These are phyloP conservation scores for Tephrocybe sp. DNA, from an alignment of 768 basidiomycete species.

Conservation along the genomic window DNA sequence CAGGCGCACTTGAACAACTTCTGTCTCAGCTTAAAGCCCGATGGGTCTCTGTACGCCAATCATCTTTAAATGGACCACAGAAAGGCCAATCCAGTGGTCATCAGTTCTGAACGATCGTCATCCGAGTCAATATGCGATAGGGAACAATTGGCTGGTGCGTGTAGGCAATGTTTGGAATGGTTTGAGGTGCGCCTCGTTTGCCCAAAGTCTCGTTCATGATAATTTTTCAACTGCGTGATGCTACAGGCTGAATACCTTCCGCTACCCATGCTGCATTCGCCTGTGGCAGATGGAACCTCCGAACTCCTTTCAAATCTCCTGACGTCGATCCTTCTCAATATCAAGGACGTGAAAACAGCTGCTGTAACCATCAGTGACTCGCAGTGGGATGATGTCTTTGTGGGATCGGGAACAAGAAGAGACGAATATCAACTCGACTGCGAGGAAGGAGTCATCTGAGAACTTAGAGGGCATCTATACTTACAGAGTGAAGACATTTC, in stretches of 20 bases:
- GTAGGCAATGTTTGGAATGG: conserved; percentile 86
- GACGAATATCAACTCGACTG: conserved; percentile 16
- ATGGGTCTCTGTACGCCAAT: conserved; percentile 71
- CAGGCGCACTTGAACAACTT: conserved; percentile 74
- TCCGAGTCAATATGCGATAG: conserved; percentile 75
- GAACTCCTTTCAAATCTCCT: conserved; percentile 75
- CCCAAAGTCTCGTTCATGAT: background rate
- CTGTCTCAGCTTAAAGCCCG: conserved; percentile 71
- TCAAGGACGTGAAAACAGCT: conserved; percentile 70
- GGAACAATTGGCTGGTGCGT: conserved; percentile 80
- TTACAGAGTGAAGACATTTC: conserved; percentile 54
- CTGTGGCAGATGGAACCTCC: conserved; percentile 65
- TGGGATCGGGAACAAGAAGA: conserved; percentile 74
- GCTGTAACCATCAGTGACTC: conserved; percentile 77
- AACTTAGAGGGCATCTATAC: conserved; percentile 58
- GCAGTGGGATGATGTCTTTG: conserved; percentile 80
- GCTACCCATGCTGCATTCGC: conserved; percentile 64
- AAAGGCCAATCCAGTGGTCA: conserved; percentile 50
- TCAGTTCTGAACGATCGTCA: conserved; percentile 70
- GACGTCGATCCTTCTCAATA: conserved; percentile 73
- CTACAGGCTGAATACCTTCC: conserved; percentile 83
- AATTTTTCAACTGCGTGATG: conserved; percentile 2
- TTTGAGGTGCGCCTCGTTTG: conserved; percentile 60
- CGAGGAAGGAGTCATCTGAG: conserved; percentile 23
- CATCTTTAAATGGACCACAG: conserved; percentile 34